Percentiles rank a stretch among this genome's conserved stretches.
Evolutionary conservation across 2,329 filamentous ascomycete species (phyloP).

Genomic region (Ophidiomyces ophidiicola): DNA sequence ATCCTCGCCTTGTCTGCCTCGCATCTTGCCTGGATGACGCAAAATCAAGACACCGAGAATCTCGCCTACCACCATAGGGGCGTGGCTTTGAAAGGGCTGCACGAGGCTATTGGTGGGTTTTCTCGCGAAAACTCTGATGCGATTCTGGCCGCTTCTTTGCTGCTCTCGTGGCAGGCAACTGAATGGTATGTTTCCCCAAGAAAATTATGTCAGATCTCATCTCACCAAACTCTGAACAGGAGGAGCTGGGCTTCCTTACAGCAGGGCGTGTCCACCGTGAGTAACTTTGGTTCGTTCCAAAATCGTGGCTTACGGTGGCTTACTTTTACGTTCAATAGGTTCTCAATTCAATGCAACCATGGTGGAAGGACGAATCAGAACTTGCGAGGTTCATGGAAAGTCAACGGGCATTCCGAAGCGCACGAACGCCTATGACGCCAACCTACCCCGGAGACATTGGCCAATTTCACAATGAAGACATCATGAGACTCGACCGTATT

Average conservation of each 20-base stretch:
- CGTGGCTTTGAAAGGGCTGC: constrained; percentile 71
- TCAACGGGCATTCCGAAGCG: constrained; percentile 29
- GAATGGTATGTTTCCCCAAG: constrained; percentile 60
- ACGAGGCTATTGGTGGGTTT: constrained; percentile 75
- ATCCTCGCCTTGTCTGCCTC: constrained; percentile 88
- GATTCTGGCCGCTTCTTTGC: constrained; percentile 76
- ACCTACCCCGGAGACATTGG: constrained; percentile 19
- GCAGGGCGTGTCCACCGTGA: constrained; percentile 77
- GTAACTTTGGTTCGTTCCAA: constrained; percentile 24
- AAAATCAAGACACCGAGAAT: constrained; percentile 72
- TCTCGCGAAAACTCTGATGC: constrained; percentile 80
- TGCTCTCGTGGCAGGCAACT: constrained; percentile 90
- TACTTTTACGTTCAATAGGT: constrained; percentile 43
- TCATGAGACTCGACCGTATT: constrained; percentile 54
- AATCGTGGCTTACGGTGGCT: constrained; percentile 6
- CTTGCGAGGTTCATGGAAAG: constrained; percentile 32
- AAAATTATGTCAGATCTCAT: constrained; percentile 12
- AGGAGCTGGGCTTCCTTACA: constrained; percentile 86
- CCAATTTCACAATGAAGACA: constrained; percentile 48
- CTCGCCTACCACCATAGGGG: constrained; percentile 83
- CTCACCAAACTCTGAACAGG: constrained; percentile 42
- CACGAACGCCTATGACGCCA: constrained; percentile 25
- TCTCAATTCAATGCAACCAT: constrained; percentile 78
- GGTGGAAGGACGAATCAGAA: constrained; percentile 73
- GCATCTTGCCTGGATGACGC: constrained; percentile 79